phyloP scores from a whole-genome alignment of 2,329 filamentous ascomycete species.

The Aspergillus pseudonomiae region DNA sequence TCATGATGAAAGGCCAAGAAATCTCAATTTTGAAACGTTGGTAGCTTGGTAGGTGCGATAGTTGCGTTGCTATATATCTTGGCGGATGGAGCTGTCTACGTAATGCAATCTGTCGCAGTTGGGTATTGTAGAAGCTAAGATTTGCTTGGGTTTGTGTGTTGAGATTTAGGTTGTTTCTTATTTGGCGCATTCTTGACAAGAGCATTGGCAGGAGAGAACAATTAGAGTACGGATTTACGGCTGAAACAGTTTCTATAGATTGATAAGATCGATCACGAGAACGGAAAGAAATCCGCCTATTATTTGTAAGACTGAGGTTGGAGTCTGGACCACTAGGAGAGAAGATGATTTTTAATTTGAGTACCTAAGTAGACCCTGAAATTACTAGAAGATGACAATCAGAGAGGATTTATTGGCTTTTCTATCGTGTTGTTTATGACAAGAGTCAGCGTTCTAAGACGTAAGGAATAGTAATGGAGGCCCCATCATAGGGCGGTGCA shows the following conservation, averaged over 20 bases:
- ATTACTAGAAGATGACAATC: background rate
- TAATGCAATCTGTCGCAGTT: background rate
- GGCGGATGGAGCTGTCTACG: background rate
- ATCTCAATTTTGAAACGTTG: background rate
- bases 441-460: background rate
- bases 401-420: background rate
- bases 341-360: background rate
- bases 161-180: background rate
- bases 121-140: background rate
- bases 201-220: background rate
- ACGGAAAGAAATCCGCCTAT: background rate
- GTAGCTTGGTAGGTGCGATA: background rate
- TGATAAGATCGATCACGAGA: constrained; percentile 1
- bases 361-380: background rate
- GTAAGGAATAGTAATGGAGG: constrained; percentile 1
- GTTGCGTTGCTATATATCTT: background rate
- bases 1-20: background rate
- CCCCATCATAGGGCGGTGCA: background rate
- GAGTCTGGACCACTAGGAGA: background rate
- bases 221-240: background rate
- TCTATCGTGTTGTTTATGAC: background rate
- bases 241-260: background rate
- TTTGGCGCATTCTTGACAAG: background rate
- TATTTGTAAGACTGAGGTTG: background rate
- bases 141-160: background rate